Percentiles rank a stretch among this genome's conserved stretches.
phyloP scores from a whole-genome alignment of 177 flowering plant species.

The Vitis hybrid region DNA sequence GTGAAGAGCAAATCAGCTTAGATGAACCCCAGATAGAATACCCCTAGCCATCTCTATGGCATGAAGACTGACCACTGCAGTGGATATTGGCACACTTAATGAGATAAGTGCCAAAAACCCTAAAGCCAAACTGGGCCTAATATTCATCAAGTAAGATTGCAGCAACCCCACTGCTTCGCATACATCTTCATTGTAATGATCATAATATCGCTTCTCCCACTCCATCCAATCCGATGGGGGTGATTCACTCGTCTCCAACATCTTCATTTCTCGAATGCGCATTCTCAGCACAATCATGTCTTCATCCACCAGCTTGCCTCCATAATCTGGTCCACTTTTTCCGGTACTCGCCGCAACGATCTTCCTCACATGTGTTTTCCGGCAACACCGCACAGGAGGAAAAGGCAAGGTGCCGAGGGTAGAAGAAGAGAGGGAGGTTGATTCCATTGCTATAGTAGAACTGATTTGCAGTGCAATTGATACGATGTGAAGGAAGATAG shows the following conservation, averaged over 20 bases:
- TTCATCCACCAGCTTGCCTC: constrained; percentile 26
- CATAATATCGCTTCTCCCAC: constrained; percentile 34
- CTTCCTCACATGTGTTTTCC: too few relatives aligned
- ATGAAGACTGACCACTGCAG: constrained; percentile 9
- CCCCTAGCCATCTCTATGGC: constrained; percentile 11
- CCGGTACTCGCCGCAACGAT: background rate
- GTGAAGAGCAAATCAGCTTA: background rate
- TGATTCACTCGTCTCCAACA: constrained; percentile 8
- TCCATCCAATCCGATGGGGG: constrained; percentile 30
- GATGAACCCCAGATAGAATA: background rate
- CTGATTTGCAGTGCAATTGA: too few relatives aligned
- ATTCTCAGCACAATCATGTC: constrained; percentile 32
- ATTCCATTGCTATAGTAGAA: too few relatives aligned
- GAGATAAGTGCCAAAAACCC: constrained; percentile 23
- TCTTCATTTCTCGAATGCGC: constrained; percentile 23
- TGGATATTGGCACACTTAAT: constrained; percentile 18
- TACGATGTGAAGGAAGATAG: too few relatives aligned
- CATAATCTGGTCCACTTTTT: constrained; percentile 8
- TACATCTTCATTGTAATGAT: constrained; percentile 16
- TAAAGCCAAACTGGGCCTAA: constrained; percentile 37
- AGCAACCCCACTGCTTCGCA: constrained; percentile 19
- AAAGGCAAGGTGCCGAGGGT: too few relatives aligned
- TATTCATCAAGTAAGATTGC: constrained; percentile 28
- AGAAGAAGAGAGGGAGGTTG: too few relatives aligned
- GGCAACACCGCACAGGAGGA: too few relatives aligned